A percentile compares a stretch with the other conserved stretches of the same genome.
These are phyloP conservation scores for Kentomonas sorsogonicus DNA, from an alignment of 208 protist species.

Conservation along the genomic window DNA sequence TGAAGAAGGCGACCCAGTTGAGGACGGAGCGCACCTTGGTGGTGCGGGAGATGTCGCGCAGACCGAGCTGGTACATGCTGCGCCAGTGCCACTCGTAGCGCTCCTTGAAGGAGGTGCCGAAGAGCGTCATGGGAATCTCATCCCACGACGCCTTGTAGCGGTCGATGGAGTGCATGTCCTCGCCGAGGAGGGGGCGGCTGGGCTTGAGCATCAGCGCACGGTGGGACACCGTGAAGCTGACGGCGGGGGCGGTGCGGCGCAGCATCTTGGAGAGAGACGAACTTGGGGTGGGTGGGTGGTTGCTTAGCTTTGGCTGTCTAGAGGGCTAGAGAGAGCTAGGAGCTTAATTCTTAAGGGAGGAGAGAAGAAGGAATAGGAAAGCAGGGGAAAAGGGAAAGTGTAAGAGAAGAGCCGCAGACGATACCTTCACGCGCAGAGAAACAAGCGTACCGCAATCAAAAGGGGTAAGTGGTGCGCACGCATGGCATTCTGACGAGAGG, in stretches of 20 bases:
- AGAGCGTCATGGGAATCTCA: constrained; percentile 68
- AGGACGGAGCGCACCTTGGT: constrained; percentile 68
- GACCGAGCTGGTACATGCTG: constrained; percentile 71
- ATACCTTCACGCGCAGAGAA: not conserved
- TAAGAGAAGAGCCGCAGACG: not conserved
- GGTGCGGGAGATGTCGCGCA: constrained; percentile 58
- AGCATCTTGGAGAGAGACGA: constrained; percentile 33
- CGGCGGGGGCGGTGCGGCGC: constrained; percentile 64
- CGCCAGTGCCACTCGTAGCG: constrained; percentile 78
- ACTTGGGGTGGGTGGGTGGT: not conserved
- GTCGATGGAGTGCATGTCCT: constrained; percentile 75
- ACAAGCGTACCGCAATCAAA: not conserved
- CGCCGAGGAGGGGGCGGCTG: constrained; percentile 57
- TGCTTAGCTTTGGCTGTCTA: too few relatives aligned
- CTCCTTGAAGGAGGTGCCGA: constrained; percentile 60
- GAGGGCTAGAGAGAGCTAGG: too few relatives aligned
- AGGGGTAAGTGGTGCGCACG: too few relatives aligned
- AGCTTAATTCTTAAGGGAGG: constrained; percentile 4
- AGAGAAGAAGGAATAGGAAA: constrained; percentile 8
- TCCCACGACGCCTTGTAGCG: constrained; percentile 84
- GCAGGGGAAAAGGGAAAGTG: constrained; percentile 1
- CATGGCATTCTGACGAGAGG: too few relatives aligned
- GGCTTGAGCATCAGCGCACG: constrained; percentile 64
- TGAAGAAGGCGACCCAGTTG: constrained; percentile 60
- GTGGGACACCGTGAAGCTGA: constrained; percentile 78